phyloP scores from a whole-genome alignment of 225 moss, liverwort and hornwort genomes.

The Takakia lepidozioides region DNA sequence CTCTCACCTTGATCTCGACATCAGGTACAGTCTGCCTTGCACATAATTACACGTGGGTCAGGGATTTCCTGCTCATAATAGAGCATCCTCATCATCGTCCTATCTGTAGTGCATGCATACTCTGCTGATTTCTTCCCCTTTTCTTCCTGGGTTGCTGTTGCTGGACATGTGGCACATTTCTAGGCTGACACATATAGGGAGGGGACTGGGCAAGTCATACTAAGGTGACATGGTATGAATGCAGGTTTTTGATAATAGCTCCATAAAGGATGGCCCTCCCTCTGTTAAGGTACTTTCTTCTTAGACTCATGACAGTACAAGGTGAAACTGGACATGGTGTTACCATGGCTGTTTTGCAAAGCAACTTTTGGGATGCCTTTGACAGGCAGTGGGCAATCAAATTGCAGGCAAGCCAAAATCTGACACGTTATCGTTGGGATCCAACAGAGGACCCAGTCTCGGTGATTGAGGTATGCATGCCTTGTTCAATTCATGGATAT shows the following conservation, averaged over 20 bases:
- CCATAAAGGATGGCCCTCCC: slow-evolving; percentile 75
- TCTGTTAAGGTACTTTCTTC: slow-evolving; percentile 68
- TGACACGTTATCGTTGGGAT: slow-evolving; percentile 94
- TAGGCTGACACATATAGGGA: not conserved
- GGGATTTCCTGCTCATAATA: too few relatives aligned
- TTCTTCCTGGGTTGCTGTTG: not conserved
- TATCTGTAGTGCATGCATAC: not conserved
- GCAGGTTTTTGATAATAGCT: slow-evolving; percentile 88
- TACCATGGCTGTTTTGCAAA: not conserved
- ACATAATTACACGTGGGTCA: not conserved
- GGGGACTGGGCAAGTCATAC: not conserved
- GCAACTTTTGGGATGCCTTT: not conserved
- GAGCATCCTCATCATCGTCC: too few relatives aligned
- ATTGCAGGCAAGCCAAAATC: slow-evolving; percentile 88
- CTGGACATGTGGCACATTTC: not conserved
- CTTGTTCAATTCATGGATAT: too few relatives aligned
- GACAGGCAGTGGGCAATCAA: not conserved
- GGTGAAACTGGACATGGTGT: not conserved
- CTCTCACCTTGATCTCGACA: not conserved
- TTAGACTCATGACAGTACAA: not conserved
- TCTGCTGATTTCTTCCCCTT: not conserved
- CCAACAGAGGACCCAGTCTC: slow-evolving; percentile 25
- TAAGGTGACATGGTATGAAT: not conserved
- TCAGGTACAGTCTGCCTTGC: not conserved
- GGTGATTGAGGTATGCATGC: slow-evolving; percentile 77